These are phyloP conservation scores for Dryas integrifolia DNA, from an alignment of 331 rosid species.

Conservation along the genomic window DNA sequence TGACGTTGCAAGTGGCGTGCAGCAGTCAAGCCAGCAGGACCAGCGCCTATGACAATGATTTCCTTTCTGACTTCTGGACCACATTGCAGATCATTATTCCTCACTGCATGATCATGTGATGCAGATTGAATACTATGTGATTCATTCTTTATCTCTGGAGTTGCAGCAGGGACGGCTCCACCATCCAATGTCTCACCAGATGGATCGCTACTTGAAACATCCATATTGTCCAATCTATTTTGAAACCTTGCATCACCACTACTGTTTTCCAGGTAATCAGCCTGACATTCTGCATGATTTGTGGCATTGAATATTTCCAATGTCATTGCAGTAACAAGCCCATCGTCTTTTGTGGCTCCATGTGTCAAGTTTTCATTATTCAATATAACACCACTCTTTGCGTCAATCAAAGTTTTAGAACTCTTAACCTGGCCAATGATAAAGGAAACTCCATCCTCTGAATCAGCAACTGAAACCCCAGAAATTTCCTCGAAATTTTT, in stretches of 20 bases:
- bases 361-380: constrained; percentile 30
- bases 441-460: constrained; percentile 93
- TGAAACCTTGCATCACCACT: constrained; percentile 34
- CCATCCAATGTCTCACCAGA: constrained; percentile 38
- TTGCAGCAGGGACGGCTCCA: constrained; percentile 32
- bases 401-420: constrained; percentile 43
- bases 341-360: constrained; percentile 41
- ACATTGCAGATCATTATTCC: constrained; percentile 32
- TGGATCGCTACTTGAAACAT: constrained; percentile 37
- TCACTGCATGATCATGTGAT: constrained; percentile 37
- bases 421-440: constrained; percentile 66
- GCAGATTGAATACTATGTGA: constrained; percentile 33
- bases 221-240: constrained; percentile 28
- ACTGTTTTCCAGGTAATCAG: constrained; percentile 30
- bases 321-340: constrained; percentile 21
- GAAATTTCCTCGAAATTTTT: constrained; percentile 55
- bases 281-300: constrained; percentile 39
- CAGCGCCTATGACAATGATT: constrained; percentile 89
- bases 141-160: constrained; percentile 43
- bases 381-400: constrained; percentile 31
- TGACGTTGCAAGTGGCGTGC: constrained; percentile 96
- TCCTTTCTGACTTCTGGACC: constrained; percentile 53
- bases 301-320: constrained; percentile 32
- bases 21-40: constrained; percentile 99
- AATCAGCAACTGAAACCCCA: constrained; percentile 66